Conservation (phyloP, 1,284 basidiomycete genomes). For the Bjerkandera adusta region DNA sequence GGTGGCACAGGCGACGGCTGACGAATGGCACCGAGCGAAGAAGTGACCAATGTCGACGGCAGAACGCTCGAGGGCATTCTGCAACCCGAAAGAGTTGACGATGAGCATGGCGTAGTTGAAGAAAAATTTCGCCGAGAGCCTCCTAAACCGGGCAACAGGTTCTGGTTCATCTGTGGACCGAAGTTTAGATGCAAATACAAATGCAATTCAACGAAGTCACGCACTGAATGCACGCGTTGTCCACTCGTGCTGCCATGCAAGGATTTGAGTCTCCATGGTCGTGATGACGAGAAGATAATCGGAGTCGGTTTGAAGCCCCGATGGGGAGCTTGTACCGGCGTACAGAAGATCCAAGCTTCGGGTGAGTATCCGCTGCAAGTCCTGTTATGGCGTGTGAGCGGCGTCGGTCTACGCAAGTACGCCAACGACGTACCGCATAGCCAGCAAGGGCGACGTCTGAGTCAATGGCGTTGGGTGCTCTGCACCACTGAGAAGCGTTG, state of each 20-base stretch:
- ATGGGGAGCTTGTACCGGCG: slow-evolving; percentile 77
- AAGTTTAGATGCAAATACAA: too few relatives aligned
- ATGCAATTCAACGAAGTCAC: slow-evolving; percentile 8
- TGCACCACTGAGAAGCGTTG: slow-evolving; percentile 73
- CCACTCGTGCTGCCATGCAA: slow-evolving; percentile 71
- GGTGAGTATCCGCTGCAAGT: slow-evolving; percentile 85
- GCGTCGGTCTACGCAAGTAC: slow-evolving; percentile 3
- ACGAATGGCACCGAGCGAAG: slow-evolving; percentile 79
- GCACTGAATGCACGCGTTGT: slow-evolving; percentile 21
- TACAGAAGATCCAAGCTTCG: slow-evolving; percentile 90
- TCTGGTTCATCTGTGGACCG: slow-evolving; percentile 21
- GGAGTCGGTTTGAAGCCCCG: slow-evolving; percentile 83
- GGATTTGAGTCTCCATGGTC: slow-evolving; percentile 80
- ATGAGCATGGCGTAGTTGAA: slow-evolving; percentile 85
- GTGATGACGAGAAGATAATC: slow-evolving; percentile 86
- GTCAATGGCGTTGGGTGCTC: slow-evolving; percentile 56
- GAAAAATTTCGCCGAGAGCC: slow-evolving; percentile 69
- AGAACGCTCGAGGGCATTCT: slow-evolving; percentile 84
- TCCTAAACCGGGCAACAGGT: slow-evolving; percentile 41
- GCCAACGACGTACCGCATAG: slow-evolving; percentile 57
- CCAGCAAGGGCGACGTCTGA: slow-evolving; percentile 65
- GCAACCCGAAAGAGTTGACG: slow-evolving; percentile 92
- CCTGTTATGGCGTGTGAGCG: slow-evolving; percentile 39
- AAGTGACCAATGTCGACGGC: slow-evolving; percentile 82
- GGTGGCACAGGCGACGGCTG: slow-evolving; percentile 69